A percentile compares a stretch with the other conserved stretches of the same genome.
Conservation (phyloP, 2,329 filamentous ascomycete species). For the Sclerotinia subarctica region DNA sequence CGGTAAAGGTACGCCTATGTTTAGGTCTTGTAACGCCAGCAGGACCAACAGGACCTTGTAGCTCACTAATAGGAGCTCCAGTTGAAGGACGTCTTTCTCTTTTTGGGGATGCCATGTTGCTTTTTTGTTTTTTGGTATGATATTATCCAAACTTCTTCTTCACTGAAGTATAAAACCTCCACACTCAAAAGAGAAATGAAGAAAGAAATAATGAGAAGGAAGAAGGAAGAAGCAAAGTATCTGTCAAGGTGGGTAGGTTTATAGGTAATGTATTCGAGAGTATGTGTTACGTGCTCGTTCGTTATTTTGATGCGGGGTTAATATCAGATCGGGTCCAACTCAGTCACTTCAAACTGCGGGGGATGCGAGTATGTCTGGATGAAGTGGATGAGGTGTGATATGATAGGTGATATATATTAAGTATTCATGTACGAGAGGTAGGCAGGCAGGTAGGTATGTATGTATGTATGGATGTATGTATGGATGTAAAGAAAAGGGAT, state of each 20-base stretch:
- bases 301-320: constrained; percentile 2
- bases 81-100: constrained; percentile 78
- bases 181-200: background rate
- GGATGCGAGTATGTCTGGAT: constrained; percentile 3
- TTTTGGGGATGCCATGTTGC: constrained; percentile 7
- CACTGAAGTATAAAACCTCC: too few relatives aligned
- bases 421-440: too few relatives aligned
- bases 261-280: background rate
- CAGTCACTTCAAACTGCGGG: background rate
- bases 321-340: constrained; percentile 6
- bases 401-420: background rate
- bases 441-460: too few relatives aligned
- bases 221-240: background rate
- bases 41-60: constrained; percentile 81
- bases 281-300: constrained; percentile 7
- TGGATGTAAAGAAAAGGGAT: background rate
- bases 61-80: constrained; percentile 79
- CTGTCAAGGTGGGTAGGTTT: background rate
- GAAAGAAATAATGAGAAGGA: background rate
- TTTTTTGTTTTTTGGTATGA: background rate
- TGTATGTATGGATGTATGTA: too few relatives aligned
- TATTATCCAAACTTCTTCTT: background rate
- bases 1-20: constrained; percentile 95
- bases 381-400: background rate
- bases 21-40: constrained; percentile 79